Percentiles rank a stretch among this genome's conserved stretches.
phyloP scores from a whole-genome alignment of 768 basidiomycete species.

The Termitomyces sp. region DNA sequence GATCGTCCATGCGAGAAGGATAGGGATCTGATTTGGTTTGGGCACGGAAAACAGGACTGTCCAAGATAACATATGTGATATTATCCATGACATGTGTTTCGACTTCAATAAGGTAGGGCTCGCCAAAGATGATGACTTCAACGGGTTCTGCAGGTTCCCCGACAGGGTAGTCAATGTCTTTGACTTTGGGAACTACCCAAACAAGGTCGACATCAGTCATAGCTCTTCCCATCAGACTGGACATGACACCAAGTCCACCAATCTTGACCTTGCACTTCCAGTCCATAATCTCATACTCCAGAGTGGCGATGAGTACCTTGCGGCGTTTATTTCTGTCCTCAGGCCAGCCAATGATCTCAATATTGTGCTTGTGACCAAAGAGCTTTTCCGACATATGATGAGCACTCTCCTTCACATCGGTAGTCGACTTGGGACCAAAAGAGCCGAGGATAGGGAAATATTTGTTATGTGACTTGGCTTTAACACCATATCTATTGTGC shows the following conservation, averaged over 20 bases:
- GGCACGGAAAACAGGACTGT: conserved; percentile 94
- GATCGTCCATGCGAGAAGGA: conserved; percentile 95
- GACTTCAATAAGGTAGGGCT: conserved; percentile 93
- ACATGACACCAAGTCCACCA: conserved; percentile 97
- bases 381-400: conserved; percentile 66
- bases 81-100: conserved; percentile 92
- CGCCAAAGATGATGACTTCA: conserved; percentile 94
- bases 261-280: conserved; percentile 99
- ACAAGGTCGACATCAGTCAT: conserved; percentile 95
- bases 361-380: conserved; percentile 55
- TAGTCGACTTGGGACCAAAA: conserved; percentile 57
- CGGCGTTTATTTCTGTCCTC: conserved; percentile 88
- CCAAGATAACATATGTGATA: conserved; percentile 91
- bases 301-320: conserved; percentile 85
- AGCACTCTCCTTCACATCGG: conserved; percentile 61
- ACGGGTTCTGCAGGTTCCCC: conserved; percentile 92
- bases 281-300: conserved; percentile 95
- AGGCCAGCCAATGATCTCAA: conserved; percentile 94
- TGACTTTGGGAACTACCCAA: conserved; percentile 94
- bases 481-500: conserved; percentile 88
- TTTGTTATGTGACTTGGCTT: conserved; percentile 61
- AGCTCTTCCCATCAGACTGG: conserved; percentile 94
- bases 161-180: conserved; percentile 87
- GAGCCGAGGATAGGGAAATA: conserved; percentile 87
- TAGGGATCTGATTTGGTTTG: conserved; percentile 96